Evolutionary conservation across 345 rosid genomes (phyloP), one percentile per base, ranked within the genome.

Genomic region (Syzygium grande): DNA sequence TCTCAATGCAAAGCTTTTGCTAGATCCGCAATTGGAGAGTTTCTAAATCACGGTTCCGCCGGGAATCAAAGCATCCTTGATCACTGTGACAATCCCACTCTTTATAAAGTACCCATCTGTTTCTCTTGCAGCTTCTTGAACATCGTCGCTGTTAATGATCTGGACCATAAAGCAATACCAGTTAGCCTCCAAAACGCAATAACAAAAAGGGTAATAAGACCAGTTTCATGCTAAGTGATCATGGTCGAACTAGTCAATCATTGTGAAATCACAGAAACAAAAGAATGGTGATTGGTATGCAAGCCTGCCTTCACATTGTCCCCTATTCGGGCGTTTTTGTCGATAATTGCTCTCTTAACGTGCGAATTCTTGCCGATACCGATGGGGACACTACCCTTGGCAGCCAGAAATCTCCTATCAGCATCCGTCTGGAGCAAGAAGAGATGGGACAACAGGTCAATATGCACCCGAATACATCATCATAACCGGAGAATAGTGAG

Each of bases 111-210:
- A 96, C 86, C 99, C 99, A 91, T 97, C 98, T 3, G 99, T 95
- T 90, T 97, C 99, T 84, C 98, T 93, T 0, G 98, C 99, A 5
- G 99, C 96, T 93, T 97, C 99, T 95, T 96, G 98, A 85, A 97
- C 98, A 34, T 89, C 91, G 93, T 95, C 97, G 2, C 92, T 80
- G 87, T 97, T 97, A n/a, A 97, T 85, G 89, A 97, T 97, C 98
- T 97, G 94, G 87, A 89, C 84, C 12, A 4, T 4, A 49, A 51
- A 19, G 9, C 51, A 73, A 41, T 9, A 52, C 6, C 29, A 49
- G 51, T 59, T 23, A 43, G 78, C 79, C 51, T 79, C 41, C 22
- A 23, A 63, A 46, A 25, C 9, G 41, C 30, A 15, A 59, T 53
- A 46, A 16, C 30, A 5, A 23, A 27, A 29, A 7, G 51, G 9